phyloP scores from a whole-genome alignment of 169 alveolate species.

The Plasmodium knowlesi region DNA sequence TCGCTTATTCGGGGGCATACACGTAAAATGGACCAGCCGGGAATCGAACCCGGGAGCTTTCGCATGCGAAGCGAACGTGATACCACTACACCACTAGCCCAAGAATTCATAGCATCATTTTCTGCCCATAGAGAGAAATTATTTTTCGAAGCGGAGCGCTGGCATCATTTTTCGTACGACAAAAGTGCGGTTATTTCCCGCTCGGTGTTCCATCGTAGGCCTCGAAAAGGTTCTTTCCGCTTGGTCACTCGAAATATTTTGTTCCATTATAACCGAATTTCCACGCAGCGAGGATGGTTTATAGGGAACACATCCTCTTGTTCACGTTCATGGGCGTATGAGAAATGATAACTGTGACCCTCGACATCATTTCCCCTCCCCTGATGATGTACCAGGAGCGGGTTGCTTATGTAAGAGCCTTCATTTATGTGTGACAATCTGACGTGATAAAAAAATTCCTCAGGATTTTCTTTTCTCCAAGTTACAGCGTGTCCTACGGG shows the following conservation, averaged over 20 bases:
- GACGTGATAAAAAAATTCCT: not conserved
- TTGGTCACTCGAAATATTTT: not conserved
- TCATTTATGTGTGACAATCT: not conserved
- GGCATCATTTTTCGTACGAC: not conserved
- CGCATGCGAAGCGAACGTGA: conserved; percentile 98
- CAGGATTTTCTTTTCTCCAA: not conserved
- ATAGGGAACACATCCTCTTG: not conserved
- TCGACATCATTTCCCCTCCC: not conserved
- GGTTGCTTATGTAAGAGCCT: not conserved
- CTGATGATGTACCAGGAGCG: not conserved
- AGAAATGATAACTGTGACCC: not conserved
- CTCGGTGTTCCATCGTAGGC: not conserved
- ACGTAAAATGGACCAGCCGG: conserved; percentile 91
- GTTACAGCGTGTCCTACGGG: not conserved
- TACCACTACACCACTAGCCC: conserved; percentile 97
- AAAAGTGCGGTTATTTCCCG: not conserved
- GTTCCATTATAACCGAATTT: not conserved
- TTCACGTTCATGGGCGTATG: not conserved
- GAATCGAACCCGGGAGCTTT: conserved; percentile 98
- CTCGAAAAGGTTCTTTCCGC: not conserved
- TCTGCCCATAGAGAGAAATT: not conserved
- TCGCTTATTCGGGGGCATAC: too few relatives aligned
- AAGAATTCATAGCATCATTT: not conserved
- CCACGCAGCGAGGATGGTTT: not conserved
- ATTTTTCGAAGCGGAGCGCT: not conserved